Base-by-base conservation (phyloP, 2,329 filamentous ascomycete species). In the Nannizziopsis arthrosporioides region DNA sequence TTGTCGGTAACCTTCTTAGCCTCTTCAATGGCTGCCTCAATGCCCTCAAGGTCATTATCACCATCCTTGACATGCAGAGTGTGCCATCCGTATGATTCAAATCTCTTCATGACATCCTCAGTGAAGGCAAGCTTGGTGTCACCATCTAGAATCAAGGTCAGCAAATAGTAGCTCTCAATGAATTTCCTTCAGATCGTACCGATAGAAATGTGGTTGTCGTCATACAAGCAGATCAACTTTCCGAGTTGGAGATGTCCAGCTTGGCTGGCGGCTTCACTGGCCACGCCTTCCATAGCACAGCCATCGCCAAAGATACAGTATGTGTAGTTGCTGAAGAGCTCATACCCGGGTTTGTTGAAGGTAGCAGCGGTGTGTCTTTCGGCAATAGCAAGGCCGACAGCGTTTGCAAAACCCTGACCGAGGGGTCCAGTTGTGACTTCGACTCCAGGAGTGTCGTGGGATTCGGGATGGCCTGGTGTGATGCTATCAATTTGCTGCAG, bases 381-480 rank as follows among this genome's bases (percentile, higher is more conserved):
- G 53, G 88, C 92, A 65, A 98, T 92, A 67, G 92, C 92, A 62
- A 98, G 81, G 82, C 92, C 92, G 62, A 98, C 92, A 61, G 92
- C 89, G 68, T 96, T 98, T 71, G 82, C 80, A 71, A 98, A 86
- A 78, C 92, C 92, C 74, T 98, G 92, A 57, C 92, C 92, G 51
- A 98, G 85, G 66, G 92, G 92, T 56, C 92, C 92, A 60, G 92
- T 98, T 67, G 92, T 98, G 62, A 98, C 92, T 75, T 98, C 92
- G 63, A 98, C 74, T 72, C 92, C 92, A 57, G 89, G 87, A 61
- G 90, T 96, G 71, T 96, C 92, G 70, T 95, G 87, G 55, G 88
- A 76, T 76, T 98, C 92, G 60, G 92, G 92, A 72, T 98, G 92
- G 63, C 92, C 92, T 53, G 92, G 90, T 53, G 88, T 94, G 69